Evolutionary conservation across 768 basidiomycete species (phyloP), one percentile per base, ranked within the genome.

Genomic region (Pulveroboletus sp.): DNA sequence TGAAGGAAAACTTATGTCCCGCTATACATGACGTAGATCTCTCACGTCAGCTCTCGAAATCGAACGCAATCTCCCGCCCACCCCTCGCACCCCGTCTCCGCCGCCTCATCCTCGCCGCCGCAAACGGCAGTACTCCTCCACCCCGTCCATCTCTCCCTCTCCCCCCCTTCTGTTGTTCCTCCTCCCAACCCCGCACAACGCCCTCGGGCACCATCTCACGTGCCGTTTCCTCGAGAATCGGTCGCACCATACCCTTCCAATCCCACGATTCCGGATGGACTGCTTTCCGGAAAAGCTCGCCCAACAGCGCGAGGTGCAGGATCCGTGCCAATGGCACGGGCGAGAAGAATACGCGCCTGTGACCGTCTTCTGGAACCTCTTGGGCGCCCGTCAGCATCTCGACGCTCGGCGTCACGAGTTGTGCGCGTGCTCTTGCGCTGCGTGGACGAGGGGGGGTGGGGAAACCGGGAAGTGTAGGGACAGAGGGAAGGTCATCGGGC

Each of bases 61-160:
- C 54, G 32, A 62, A 46, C 14, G 14, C 39, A 4, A 63, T 34
- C 49, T 57, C 61, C 24, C 58, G 50, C 17, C 53, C 58, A 40
- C 61, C 49, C 7, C 61, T 45, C 20, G 61, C 61, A 20, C 49
- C 32, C 41, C 51, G 50, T 34, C 45, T 60, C 13, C 61, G 55
- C 2, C 54, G 54, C 38, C 49, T 56, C 49, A 64, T 61, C 47
- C 64, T 61, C 53, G 62, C 57, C n/a, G 62, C 62, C 10, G 56
- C 48, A 30, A 54, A 64, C 12, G 59, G 59, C 36, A 59, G 50
- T 27, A 47, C 36, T 0, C 36, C n/a, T 45, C 22, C 26, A 37
- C 5, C 47, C 24, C 14, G 42, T 43, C 13, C 20, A 35, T 39
- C 13, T 13, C 36, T 46, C 38, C 1, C 17, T 13, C 5, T 44